These are phyloP conservation scores for Solanum habrochaites DNA, from an alignment of 257 asterid species.

Conservation along the genomic window DNA sequence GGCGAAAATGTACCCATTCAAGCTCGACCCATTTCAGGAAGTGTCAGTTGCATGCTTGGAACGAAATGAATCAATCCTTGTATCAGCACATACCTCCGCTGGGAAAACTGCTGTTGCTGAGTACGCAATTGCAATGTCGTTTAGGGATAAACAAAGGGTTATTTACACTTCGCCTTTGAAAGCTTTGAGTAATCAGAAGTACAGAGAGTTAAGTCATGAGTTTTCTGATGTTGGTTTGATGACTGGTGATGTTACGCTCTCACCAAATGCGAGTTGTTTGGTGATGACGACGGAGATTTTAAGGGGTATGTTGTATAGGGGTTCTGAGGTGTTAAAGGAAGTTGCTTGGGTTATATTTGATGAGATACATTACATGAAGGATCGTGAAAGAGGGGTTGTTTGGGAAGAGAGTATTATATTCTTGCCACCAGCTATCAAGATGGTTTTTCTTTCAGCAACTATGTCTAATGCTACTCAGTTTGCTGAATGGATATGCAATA, in stretches of 20 bases:
- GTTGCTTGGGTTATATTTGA: constrained; percentile 99
- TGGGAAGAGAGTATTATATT: constrained; percentile 98
- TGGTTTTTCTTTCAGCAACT: constrained; percentile 95
- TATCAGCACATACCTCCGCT: constrained; percentile 97
- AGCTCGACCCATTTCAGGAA: constrained; percentile 89
- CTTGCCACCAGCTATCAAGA: constrained; percentile 95
- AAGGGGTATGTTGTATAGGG: constrained; percentile 92
- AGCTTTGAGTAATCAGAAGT: constrained; percentile 93
- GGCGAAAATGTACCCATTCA: constrained; percentile 71
- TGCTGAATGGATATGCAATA: constrained; percentile 94
- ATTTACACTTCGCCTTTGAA: constrained; percentile 88
- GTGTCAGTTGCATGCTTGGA: constrained; percentile 84
- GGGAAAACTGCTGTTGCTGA: constrained; percentile 99
- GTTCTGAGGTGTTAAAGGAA: constrained; percentile 94
- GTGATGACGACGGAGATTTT: constrained; percentile 98
- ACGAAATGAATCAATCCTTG: constrained; percentile 78
- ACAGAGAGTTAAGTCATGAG: constrained; percentile 88
- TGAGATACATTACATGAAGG: constrained; percentile 99
- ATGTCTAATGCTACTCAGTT: constrained; percentile 98
- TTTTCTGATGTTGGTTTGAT: constrained; percentile 89
- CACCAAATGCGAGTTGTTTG: constrained; percentile 94
- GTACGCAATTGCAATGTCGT: constrained; percentile 93
- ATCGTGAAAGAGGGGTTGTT: constrained; percentile 95
- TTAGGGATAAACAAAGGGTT: constrained; percentile 85
- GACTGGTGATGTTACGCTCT: constrained; percentile 91